Evolutionary conservation across 2,329 filamentous ascomycete genomes (phyloP), one percentile per base, ranked within the genome.

Genomic region (Ustulina deusta): DNA sequence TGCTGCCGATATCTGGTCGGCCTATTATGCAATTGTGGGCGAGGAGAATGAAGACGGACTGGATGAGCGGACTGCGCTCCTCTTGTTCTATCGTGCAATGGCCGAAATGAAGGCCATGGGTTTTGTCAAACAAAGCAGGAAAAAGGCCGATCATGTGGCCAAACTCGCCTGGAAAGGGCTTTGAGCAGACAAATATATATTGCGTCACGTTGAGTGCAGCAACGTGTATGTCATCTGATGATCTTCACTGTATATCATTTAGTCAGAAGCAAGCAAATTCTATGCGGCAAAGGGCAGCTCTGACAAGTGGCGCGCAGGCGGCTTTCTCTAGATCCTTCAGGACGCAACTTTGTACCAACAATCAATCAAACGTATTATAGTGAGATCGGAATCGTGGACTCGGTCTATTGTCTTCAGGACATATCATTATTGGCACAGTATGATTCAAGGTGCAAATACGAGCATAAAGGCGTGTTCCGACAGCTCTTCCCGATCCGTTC

Each of bases 81-180:
- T 93, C 48, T 81, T 92, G 66, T 99, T 98, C 80, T 97, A 97
- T 79, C 87, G 90, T 68, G 92, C 88, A 5, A 79, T 98, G 69
- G 93, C 95, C 0, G 96, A 99, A 79, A 80, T 99, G 78, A 91
- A 90, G 78, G 88, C 90, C 61, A 84, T 99, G 75, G 96, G 96
- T 7, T 91, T 97, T 80, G 86, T 98, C 69, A 97, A 96, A 82
- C 86, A 87, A 69, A 98, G 91, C 76, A 92, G 91, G 81, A 97
- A 94, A 84, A 97, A 97, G 84, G 89, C 90, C 27, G 96, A 98
- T 78, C 95, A 98, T 80, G 83, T 98, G 73, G 90, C 93, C 44
- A 98, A 97, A 83, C 85, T 94, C 59, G 77, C 77, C 13, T 79
- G 77, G 89, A 94, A 92, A 78, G 96, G 95, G 74, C 82, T 96